phyloP scores from a whole-genome alignment of 2,329 filamentous ascomycete genomes.

The Cryphonectria naterciae region DNA sequence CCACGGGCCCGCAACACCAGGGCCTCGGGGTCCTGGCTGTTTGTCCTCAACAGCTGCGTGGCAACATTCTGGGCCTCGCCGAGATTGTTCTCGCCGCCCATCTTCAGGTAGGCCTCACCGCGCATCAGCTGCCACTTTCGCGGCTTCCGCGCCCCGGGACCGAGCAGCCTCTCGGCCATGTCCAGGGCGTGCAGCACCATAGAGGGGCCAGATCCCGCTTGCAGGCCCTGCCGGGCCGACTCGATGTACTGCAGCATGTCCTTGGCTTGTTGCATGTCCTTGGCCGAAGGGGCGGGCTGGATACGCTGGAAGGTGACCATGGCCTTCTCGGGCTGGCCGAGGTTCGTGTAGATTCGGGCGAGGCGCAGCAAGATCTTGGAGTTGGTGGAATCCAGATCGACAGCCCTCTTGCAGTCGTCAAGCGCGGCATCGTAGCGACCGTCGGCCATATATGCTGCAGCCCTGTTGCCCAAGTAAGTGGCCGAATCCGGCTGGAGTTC shows the following conservation, averaged over 20 bases:
- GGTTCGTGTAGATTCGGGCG: slow-evolving; percentile 84
- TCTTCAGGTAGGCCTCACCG: slow-evolving; percentile 88
- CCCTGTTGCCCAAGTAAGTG: slow-evolving; percentile 92
- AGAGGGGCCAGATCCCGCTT: slow-evolving; percentile 77
- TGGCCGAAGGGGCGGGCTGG: slow-evolving; percentile 76
- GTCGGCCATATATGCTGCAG: slow-evolving; percentile 90
- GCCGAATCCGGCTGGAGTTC: slow-evolving; percentile 83
- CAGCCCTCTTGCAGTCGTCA: slow-evolving; percentile 82
- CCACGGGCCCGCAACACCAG: slow-evolving; percentile 86
- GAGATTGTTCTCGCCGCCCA: slow-evolving; percentile 85
- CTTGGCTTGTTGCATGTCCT: slow-evolving; percentile 81
- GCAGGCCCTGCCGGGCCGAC: slow-evolving; percentile 77
- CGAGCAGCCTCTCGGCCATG: slow-evolving; percentile 82
- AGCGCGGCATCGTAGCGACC: slow-evolving; percentile 78
- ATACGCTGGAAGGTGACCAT: slow-evolving; percentile 81
- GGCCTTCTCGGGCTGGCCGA: slow-evolving; percentile 87
- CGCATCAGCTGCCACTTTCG: slow-evolving; percentile 94
- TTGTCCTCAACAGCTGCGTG: slow-evolving; percentile 82
- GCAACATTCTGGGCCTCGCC: slow-evolving; percentile 93
- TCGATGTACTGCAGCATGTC: slow-evolving; percentile 83
- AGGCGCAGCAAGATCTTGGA: slow-evolving; percentile 86
- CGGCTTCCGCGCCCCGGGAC: slow-evolving; percentile 74
- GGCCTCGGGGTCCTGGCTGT: slow-evolving; percentile 91
- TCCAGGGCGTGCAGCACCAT: slow-evolving; percentile 93
- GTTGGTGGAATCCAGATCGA: slow-evolving; percentile 83